Conservation (phyloP, 164 flowering plant genomes). For the Pachysandra terminalis region DNA sequence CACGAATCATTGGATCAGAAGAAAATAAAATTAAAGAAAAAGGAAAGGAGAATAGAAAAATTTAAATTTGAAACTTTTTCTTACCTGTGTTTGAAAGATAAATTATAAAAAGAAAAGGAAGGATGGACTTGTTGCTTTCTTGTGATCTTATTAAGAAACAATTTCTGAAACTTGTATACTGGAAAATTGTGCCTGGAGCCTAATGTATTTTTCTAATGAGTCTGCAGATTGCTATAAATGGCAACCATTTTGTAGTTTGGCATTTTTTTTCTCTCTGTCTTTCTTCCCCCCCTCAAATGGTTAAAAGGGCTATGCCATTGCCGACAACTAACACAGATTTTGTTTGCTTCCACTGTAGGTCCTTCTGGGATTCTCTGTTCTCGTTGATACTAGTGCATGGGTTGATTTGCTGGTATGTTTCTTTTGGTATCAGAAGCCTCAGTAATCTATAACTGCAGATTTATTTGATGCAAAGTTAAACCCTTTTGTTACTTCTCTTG, state of each 20-base stretch:
- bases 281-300: too few relatives aligned
- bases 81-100: too few relatives aligned
- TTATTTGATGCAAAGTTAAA: too few relatives aligned
- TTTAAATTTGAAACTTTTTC: too few relatives aligned
- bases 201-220: background rate
- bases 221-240: background rate
- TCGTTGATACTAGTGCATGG: slow-evolving; percentile 98
- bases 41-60: too few relatives aligned
- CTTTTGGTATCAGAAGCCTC: background rate
- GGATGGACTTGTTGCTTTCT: background rate
- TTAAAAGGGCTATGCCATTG: too few relatives aligned
- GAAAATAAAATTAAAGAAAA: too few relatives aligned
- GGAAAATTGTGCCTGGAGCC: background rate
- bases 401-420: slow-evolving; percentile 85
- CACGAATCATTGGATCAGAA: too few relatives aligned
- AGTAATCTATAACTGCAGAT: background rate
- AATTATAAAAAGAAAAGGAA: too few relatives aligned
- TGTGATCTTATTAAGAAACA: too few relatives aligned
- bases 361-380: slow-evolving; percentile 90
- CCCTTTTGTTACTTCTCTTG: background rate
- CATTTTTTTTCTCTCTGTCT: too few relatives aligned
- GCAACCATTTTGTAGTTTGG: background rate
- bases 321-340: background rate
- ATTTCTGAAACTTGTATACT: background rate
- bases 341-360: slow-evolving; percentile 49